Conservation (phyloP, 2,329 filamentous ascomycete genomes). For the Xylaria sp. region DNA sequence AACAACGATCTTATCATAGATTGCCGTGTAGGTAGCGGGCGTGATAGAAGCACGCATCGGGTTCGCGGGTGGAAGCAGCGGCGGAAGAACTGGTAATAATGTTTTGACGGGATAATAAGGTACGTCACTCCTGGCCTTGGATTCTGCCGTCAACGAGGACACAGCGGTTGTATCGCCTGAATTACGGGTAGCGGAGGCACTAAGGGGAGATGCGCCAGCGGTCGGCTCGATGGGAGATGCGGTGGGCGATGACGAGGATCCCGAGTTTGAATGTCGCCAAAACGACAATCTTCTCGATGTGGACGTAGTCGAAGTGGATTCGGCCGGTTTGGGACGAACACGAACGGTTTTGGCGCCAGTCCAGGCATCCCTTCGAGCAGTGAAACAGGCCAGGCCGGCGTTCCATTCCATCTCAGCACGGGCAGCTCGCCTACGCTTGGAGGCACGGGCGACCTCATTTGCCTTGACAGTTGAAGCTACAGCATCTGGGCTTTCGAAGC, state of each 20-base stretch:
- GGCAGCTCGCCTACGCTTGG: constrained; percentile 51
- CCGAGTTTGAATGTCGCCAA: constrained; percentile 41
- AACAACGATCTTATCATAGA: constrained; percentile 85
- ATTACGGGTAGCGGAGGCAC: constrained; percentile 28
- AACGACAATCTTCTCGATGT: constrained; percentile 47
- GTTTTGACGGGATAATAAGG: constrained; percentile 50
- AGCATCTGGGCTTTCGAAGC: constrained; percentile 46
- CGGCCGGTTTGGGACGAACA: constrained; percentile 42
- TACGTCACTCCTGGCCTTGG: constrained; percentile 33
- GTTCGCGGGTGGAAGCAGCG: constrained; percentile 68
- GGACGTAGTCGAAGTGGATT: constrained; percentile 35
- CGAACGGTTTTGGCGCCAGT: constrained; percentile 65
- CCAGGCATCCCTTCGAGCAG: constrained; percentile 75
- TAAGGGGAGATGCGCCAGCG: constrained; percentile 22
- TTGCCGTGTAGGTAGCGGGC: constrained; percentile 67
- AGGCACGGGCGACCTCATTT: constrained; percentile 44
- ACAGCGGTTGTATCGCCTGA: constrained; percentile 35
- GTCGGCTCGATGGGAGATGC: constrained; percentile 28
- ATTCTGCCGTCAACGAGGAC: constrained; percentile 41
- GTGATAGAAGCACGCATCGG: constrained; percentile 72
- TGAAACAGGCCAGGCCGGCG: constrained; percentile 73
- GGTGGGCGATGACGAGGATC: constrained; percentile 34
- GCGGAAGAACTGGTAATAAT: constrained; percentile 66
- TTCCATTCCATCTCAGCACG: constrained; percentile 72
- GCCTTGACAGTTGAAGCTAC: constrained; percentile 40